Conservation (phyloP, 768 basidiomycete species). For the Amanita rubescens region DNA sequence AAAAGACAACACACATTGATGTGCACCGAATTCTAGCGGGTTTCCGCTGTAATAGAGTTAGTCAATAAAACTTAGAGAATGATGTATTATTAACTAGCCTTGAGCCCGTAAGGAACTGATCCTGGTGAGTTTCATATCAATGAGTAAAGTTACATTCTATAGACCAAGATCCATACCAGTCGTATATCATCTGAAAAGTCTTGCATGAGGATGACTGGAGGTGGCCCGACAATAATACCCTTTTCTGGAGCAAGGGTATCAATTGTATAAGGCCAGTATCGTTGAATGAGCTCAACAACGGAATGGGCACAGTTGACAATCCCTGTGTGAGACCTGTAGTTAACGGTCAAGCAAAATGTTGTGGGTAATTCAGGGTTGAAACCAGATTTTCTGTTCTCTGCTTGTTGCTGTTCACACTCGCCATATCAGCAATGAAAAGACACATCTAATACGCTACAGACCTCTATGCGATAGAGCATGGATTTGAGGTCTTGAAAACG, state of each 20-base stretch:
- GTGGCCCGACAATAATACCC: constrained; percentile 44
- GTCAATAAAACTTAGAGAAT: neutral
- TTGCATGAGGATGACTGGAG: constrained; percentile 51
- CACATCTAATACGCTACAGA: too few relatives aligned
- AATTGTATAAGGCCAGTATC: constrained; percentile 59
- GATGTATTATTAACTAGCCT: constrained; percentile 26
- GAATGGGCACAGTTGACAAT: constrained; percentile 68
- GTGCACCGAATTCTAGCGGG: constrained; percentile 51
- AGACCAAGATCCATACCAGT: constrained; percentile 21
- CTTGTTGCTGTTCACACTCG: constrained; percentile 10
- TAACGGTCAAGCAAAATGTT: constrained; percentile 52
- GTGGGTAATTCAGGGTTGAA: constrained; percentile 11
- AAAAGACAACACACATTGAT: constrained; percentile 42
- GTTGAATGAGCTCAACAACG: constrained; percentile 51
- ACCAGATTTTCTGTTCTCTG: neutral
- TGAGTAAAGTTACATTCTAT: neutral
- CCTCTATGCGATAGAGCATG: constrained; percentile 57
- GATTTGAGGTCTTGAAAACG: constrained; percentile 66
- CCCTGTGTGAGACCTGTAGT: constrained; percentile 68
- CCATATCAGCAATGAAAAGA: too few relatives aligned
- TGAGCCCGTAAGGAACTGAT: constrained; percentile 53
- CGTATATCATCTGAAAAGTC: constrained; percentile 35
- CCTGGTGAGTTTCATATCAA: constrained; percentile 19
- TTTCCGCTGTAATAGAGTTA: constrained; percentile 5
- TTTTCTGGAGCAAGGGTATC: constrained; percentile 50